Percentiles rank a stretch among this genome's conserved stretches.
Conservation (phyloP, 306 rosid species). For the Alnus glutinosa region DNA sequence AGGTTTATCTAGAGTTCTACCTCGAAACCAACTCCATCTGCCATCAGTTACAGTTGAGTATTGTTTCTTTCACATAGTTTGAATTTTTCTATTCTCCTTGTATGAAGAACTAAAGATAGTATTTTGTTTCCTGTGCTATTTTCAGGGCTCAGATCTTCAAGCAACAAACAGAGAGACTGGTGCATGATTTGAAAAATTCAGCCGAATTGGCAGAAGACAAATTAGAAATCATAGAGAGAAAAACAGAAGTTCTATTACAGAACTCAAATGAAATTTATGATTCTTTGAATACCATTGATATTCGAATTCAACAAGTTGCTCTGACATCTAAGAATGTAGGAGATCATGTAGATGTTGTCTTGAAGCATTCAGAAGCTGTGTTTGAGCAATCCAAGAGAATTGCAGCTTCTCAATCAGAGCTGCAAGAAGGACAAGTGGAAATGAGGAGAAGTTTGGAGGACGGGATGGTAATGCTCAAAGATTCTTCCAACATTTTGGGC, state of each 20-base stretch:
- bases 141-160: slow-evolving; percentile 65
- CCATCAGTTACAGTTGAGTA: slow-evolving; percentile 78
- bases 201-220: slow-evolving; percentile 69
- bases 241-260: slow-evolving; percentile 49
- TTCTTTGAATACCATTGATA: slow-evolving; percentile 51
- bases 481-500: slow-evolving; percentile 58
- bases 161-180: slow-evolving; percentile 74
- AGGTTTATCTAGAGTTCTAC: slow-evolving; percentile 79
- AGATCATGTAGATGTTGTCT: slow-evolving; percentile 50
- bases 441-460: slow-evolving; percentile 56
- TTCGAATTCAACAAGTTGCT: slow-evolving; percentile 49
- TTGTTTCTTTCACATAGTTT: slow-evolving; percentile 1
- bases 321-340: slow-evolving; percentile 46
- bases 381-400: slow-evolving; percentile 63
- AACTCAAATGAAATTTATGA: slow-evolving; percentile 44
- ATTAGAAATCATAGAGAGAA: slow-evolving; percentile 57
- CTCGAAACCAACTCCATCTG: slow-evolving; percentile 87
- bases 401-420: slow-evolving; percentile 51
- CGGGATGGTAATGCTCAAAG: slow-evolving; percentile 57
- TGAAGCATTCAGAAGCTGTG: slow-evolving; percentile 55
- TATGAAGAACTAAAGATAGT: slow-evolving; percentile 1
- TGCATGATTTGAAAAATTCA: slow-evolving; percentile 66
- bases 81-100: not conserved
- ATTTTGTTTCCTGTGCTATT: not conserved
- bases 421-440: slow-evolving; percentile 63